Base-by-base conservation (phyloP, 73 alveolate genomes). In the Paramecium caudatum region DNA sequence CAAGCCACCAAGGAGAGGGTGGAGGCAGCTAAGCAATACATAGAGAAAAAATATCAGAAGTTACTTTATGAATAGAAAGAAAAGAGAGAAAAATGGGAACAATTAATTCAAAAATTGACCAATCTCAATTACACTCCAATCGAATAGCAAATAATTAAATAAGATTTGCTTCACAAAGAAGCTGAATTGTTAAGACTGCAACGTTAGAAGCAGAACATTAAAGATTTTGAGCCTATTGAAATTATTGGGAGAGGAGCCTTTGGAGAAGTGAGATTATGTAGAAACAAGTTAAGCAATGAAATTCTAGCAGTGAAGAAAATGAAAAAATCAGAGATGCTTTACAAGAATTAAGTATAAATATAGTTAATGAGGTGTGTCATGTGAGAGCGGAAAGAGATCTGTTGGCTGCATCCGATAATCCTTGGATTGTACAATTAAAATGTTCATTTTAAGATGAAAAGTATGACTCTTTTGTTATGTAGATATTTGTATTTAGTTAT, bases 201-300 rank as follows among this genome's bases (percentile, higher is more conserved):
- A 68, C 36, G 96, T 32, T 63, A 91, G 82, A 93, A 91, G 74
- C 32, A 82, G 27, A 78, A 78, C 27, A 61, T 82, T 46, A 27
- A 43, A 37, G 98, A 94, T 74, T 94, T 92, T 50, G 98, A 94
- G 34, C 95, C 96, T 21, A 83, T 93, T 21, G 80, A 94, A 17
- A 94, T 94, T 10, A 94, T 94, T 16, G 98, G 98, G 23, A 93
- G 98, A 82, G 98, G 98, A 13, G 98, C 98, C 3, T 95, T 95
- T 80, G 98, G 98, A 5, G 98, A 95, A 90, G 98, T 95, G 15
- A 82, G 98, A 49, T 94, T 91, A 16, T 91, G 93, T 37, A 82
- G 95, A 46, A 82, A 90, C 34, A 91, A 91, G 61, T 41, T 34
- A 32, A 13, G 92, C 7, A 50, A 78, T 45, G 95, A 91, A 10